These are phyloP conservation scores for Cyberlindnera samutprakarnensis DNA, from an alignment of 805 yeast species.

Conservation along the genomic window DNA sequence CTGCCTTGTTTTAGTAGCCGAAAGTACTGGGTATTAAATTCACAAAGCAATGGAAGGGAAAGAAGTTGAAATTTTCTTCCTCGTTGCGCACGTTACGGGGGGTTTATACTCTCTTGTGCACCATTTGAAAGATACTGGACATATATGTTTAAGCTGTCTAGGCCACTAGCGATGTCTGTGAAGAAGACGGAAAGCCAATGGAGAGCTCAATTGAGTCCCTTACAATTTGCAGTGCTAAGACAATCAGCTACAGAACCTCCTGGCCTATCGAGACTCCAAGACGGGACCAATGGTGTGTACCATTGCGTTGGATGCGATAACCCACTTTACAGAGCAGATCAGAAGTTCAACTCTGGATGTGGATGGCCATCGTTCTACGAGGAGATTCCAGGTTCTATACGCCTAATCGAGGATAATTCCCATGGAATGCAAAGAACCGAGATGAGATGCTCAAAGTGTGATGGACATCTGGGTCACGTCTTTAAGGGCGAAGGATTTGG, in stretches of 20 bases:
- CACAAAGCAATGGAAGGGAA: no score
- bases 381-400: slow-evolving; percentile 76
- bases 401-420: slow-evolving; percentile 48
- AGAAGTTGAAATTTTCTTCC: no score
- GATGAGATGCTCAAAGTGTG: slow-evolving; percentile 82
- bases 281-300: slow-evolving; percentile 54
- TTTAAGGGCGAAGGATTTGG: slow-evolving; percentile 88
- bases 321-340: slow-evolving; percentile 70
- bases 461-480: slow-evolving; percentile 93
- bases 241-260: slow-evolving; percentile 45
- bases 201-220: slow-evolving; percentile 70
- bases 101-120: no score
- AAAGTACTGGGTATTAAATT: no score
- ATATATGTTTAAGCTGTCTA: slow-evolving; percentile 3
- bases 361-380: slow-evolving; percentile 99
- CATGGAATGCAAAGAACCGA: slow-evolving; percentile 83
- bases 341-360: slow-evolving; percentile 87
- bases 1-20: no score
- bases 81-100: no score
- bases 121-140: not conserved
- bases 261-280: slow-evolving; percentile 32
- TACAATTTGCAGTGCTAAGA: slow-evolving; percentile 72
- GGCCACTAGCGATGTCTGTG: slow-evolving; percentile 10
- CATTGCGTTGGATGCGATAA: slow-evolving; percentile 79
- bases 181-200: slow-evolving; percentile 50